Evolutionary conservation across 139 green algal genomes (phyloP), one percentile per base, ranked within the genome.

Genomic region (Zygnema circumcarinatum): DNA sequence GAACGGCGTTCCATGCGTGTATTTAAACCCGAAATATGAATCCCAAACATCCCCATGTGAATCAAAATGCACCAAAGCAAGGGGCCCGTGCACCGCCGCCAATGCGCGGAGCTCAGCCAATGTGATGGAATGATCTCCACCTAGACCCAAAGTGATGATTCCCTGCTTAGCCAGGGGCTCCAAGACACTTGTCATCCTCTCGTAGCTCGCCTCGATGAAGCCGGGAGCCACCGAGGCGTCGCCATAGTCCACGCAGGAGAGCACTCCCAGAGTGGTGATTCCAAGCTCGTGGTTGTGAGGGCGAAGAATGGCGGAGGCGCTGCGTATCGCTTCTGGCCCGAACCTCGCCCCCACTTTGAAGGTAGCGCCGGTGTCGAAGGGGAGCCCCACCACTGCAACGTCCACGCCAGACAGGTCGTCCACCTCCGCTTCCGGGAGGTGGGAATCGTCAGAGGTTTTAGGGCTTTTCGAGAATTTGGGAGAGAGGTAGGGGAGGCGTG

Each of bases 61-160:
- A 85, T 88, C 83, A 38, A 88, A 33, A 39, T 88, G 83, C 2
- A 88, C 72, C 38, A 88, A 33, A 29, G 40, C 83, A 38, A 88
- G 25, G n/a, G 21, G 22, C 3, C 83, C 69, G 38, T 85, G 29
- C 3, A n/a, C 73, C 16, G 7, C 2, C 1, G 73, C 33, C 25
- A 88, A 29, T 52, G 69, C 36, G 2, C 83, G 36, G 2, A 88
- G 11, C 1, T 79, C 75, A 20, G 83, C 40, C 3, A 85, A 52
- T 32, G 73, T 36, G 69, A 88, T 33, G 73, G 35, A 68, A 31
- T 88, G 83, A 33, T 88, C 83, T 32, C 83, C 83, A 11, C 83
- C 83, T 67, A 47, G 2, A 32, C 40, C 75, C 3, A 88, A 32
- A 33, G 69, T n/a, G 3, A 73, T 84, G 36, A 88, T 73, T 74